Evolutionary conservation across 495 filamentous ascomycete species (phyloP).

Genomic region (Trichoderma erinaceum): DNA sequence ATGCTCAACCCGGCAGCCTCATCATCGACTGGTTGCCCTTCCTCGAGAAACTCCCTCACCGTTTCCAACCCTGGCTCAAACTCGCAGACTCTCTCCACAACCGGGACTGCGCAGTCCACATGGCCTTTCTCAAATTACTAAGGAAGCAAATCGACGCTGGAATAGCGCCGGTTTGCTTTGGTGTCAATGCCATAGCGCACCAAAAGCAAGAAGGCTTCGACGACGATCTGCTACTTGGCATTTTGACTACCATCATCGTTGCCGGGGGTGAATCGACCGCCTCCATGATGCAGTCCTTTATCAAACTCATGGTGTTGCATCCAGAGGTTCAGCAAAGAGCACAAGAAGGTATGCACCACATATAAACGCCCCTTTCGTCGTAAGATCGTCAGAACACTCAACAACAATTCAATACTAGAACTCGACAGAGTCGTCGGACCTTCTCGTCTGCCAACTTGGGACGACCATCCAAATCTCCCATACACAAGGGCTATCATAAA

Average conservation of each 20-base stretch:
- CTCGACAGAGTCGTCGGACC: constrained; percentile 53
- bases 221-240: background rate
- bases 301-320: background rate
- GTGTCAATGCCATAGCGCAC: background rate
- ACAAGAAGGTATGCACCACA: background rate
- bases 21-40: background rate
- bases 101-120: background rate
- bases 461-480: constrained; percentile 52
- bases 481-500: constrained; percentile 56
- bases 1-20: background rate
- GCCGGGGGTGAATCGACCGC: background rate
- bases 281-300: background rate
- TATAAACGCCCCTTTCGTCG: background rate
- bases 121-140: background rate
- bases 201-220: background rate
- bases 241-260: background rate
- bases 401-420: constrained; percentile 28
- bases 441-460: constrained; percentile 49
- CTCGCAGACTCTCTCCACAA: background rate
- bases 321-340: background rate
- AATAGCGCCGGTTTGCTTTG: background rate
- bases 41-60: background rate
- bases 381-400: constrained; percentile 28
- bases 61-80: background rate
- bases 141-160: background rate